Percentiles rank a stretch among this genome's conserved stretches.
Evolutionary conservation across 116 monocot genomes (phyloP).

Genomic region (Papilionanthe hybrid): DNA sequence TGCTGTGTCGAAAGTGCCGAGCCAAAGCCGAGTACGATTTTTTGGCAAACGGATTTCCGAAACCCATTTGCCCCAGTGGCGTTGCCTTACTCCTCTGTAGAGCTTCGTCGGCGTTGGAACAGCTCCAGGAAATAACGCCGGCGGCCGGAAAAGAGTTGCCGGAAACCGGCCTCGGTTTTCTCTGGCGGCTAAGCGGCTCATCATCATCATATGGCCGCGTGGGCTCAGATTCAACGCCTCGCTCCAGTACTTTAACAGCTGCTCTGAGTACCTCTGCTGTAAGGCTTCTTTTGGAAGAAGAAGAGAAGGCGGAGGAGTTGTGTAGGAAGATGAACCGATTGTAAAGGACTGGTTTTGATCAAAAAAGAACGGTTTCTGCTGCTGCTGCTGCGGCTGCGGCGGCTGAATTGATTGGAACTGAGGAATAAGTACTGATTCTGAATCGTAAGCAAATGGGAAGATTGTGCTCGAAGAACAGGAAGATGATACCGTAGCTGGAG

Average conservation of each 20-base stretch:
- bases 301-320: not conserved
- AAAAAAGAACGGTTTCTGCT: slow-evolving; percentile 43
- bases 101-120: slow-evolving; percentile 43
- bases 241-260: slow-evolving; percentile 51
- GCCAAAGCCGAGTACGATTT: slow-evolving; percentile 82
- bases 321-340: not conserved
- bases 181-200: slow-evolving; percentile 17
- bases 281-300: not conserved
- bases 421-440: not conserved
- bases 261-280: slow-evolving; percentile 28
- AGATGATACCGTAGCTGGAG: slow-evolving; percentile 1
- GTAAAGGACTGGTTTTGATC: not conserved
- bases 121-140: slow-evolving; percentile 7
- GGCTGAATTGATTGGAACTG: not conserved
- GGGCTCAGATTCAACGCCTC: slow-evolving; percentile 74
- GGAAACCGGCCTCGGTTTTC: not conserved
- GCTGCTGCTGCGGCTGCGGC: slow-evolving; percentile 15
- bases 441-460: slow-evolving; percentile 29
- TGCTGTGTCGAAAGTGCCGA: slow-evolving; percentile 88
- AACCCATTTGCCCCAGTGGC: slow-evolving; percentile 97
- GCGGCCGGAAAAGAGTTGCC: slow-evolving; percentile 17
- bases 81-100: slow-evolving; percentile 81
- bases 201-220: slow-evolving; percentile 38
- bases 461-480: slow-evolving; percentile 12
- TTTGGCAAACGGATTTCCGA: slow-evolving; percentile 80